phyloP scores from a whole-genome alignment of 495 filamentous ascomycete species.

The Corynascus novoguineensis region DNA sequence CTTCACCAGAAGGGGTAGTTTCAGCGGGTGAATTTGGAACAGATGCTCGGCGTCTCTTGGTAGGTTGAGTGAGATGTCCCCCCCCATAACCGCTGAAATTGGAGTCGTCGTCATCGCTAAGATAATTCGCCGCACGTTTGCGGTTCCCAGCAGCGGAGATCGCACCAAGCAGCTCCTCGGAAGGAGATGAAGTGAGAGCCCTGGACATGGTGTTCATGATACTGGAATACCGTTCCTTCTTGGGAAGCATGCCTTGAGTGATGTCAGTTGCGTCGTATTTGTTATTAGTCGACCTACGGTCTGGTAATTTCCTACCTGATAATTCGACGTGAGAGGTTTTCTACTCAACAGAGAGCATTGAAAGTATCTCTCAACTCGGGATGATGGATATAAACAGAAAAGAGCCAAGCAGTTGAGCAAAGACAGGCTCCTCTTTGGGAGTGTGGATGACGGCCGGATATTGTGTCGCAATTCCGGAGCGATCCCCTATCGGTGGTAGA shows the following conservation, averaged over 20 bases:
- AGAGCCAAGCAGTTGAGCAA: background rate
- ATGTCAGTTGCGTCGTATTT: conserved; percentile 3
- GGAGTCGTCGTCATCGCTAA: background rate
- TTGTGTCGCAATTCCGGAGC: background rate
- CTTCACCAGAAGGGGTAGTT: background rate
- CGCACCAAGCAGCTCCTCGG: background rate
- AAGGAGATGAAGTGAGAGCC: background rate
- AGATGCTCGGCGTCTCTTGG: background rate
- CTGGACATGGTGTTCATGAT: background rate
- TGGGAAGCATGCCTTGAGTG: conserved; percentile 1
- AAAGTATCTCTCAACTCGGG: background rate
- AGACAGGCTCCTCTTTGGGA: background rate
- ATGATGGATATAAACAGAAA: background rate
- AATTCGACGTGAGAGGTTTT: background rate
- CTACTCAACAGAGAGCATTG: no score
- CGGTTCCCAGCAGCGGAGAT: background rate
- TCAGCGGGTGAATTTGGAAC: background rate
- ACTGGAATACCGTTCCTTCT: background rate
- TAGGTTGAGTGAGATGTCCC: background rate
- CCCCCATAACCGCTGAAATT: background rate
- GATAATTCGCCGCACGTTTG: background rate
- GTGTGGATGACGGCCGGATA: background rate
- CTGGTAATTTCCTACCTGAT: background rate
- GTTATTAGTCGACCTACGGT: background rate
- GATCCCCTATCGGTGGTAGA: background rate